Percentiles rank a stretch among this genome's conserved stretches.
These are phyloP conservation scores for Fusarium pininemorale DNA, from an alignment of 2,329 filamentous ascomycete genomes.

Conservation along the genomic window DNA sequence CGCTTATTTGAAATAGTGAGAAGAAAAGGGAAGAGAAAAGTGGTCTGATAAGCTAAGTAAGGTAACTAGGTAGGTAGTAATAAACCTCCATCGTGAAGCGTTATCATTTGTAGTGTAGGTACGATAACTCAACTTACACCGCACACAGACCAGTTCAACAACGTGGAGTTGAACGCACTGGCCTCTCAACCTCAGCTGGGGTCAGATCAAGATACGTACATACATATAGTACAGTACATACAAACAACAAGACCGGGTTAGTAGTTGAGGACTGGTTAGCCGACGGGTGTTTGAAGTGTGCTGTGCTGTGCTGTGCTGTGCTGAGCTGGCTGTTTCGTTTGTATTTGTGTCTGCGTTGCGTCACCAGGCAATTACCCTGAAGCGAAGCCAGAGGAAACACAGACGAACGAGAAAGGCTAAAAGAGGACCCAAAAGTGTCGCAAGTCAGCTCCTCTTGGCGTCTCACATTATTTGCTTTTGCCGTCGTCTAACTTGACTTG, in stretches of 20 bases:
- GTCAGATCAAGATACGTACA: neutral
- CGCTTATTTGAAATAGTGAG: conserved; percentile 11
- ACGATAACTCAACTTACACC: neutral
- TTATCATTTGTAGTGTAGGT: neutral
- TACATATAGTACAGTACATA: neutral
- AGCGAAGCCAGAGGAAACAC: conserved; percentile 2
- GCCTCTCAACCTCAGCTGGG: neutral
- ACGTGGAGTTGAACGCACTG: conserved; percentile 17
- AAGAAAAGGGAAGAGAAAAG: neutral
- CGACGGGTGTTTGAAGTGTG: neutral
- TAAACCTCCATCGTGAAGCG: neutral
- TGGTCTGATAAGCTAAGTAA: neutral
- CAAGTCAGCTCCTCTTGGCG: conserved; percentile 25
- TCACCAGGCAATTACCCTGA: conserved; percentile 20
- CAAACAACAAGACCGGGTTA: neutral
- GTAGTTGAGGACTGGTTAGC: neutral
- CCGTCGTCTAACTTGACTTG: neutral
- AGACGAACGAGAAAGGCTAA: neutral
- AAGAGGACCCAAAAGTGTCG: conserved; percentile 7
- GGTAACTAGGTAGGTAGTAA: no score
- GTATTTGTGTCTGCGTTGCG: conserved; percentile 30
- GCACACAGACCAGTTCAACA: conserved; percentile 14
- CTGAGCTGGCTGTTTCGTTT: conserved; percentile 11
- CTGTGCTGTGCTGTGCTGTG: conserved; percentile 9
- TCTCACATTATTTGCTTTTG: conserved; percentile 14